Conservation (phyloP, 352 stramenopile species). For the Globisporangium mamillatum region DNA sequence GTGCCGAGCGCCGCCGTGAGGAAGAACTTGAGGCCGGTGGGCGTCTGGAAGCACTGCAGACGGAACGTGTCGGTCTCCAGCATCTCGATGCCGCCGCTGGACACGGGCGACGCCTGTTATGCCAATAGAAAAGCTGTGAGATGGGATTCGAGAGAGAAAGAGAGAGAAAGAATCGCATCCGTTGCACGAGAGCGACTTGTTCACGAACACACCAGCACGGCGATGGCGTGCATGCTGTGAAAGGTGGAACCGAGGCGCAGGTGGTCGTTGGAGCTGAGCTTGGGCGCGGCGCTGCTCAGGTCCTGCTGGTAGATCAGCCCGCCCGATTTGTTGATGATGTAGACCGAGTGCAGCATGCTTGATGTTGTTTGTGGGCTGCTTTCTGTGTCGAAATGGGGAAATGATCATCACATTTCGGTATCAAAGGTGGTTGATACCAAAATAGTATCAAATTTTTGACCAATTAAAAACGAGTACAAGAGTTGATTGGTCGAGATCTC, state of each 20-base stretch:
- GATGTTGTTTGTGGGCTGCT: not conserved
- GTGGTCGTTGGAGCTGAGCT: conserved; percentile 91
- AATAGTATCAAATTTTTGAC: not conserved
- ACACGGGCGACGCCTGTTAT: conserved; percentile 68
- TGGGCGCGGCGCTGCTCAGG: conserved; percentile 77
- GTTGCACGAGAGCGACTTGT: not conserved
- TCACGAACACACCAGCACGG: conserved; percentile 46
- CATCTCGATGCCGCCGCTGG: conserved; percentile 87
- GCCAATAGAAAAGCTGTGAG: not conserved
- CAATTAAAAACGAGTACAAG: too few relatives aligned
- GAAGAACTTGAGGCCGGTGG: conserved; percentile 93
- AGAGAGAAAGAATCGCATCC: not conserved
- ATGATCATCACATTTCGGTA: not conserved
- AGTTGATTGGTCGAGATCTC: too few relatives aligned
- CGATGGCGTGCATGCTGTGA: conserved; percentile 93
- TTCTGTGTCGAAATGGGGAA: not conserved
- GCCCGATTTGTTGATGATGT: conserved; percentile 94
- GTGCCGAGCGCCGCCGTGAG: conserved; percentile 88
- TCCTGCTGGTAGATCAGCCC: conserved; percentile 93
- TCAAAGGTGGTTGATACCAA: not conserved
- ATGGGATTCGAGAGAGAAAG: not conserved
- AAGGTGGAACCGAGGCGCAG: conserved; percentile 93
- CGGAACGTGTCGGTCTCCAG: conserved; percentile 91
- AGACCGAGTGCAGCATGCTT: conserved; percentile 93
- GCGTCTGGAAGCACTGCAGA: conserved; percentile 91